Evolutionary conservation across 1,139 yeast genomes (phyloP).

Genomic region (Sugiyamaella neomexicana): DNA sequence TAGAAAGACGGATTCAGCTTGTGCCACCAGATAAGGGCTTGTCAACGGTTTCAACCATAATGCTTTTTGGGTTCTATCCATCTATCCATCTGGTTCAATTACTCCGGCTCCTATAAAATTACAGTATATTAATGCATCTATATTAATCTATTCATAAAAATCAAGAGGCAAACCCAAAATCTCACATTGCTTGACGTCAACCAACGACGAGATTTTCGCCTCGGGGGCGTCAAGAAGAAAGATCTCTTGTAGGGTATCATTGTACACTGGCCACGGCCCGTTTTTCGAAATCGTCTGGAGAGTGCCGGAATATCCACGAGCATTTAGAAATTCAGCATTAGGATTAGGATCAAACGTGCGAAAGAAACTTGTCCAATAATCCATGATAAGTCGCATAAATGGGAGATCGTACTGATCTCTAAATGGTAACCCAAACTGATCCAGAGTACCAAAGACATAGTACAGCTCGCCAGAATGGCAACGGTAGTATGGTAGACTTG

Average conservation of each 20-base stretch:
- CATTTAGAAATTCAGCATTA: not conserved
- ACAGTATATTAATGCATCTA: too few species aligned
- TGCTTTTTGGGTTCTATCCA: too few species aligned
- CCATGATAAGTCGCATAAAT: slow-evolving; percentile 7
- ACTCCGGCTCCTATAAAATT: too few species aligned
- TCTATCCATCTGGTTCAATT: too few species aligned
- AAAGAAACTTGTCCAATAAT: slow-evolving; percentile 11
- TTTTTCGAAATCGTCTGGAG: not conserved
- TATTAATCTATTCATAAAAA: slow-evolving; percentile 1
- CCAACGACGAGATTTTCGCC: slow-evolving; percentile 1
- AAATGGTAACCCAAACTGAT: slow-evolving; percentile 7
- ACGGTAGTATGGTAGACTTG: slow-evolving; percentile 7
- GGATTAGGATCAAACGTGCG: slow-evolving; percentile 9
- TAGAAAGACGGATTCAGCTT: too few species aligned
- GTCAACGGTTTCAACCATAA: too few species aligned
- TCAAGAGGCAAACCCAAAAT: slow-evolving; percentile 1
- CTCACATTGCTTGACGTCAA: slow-evolving; percentile 5
- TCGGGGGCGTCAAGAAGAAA: slow-evolving; percentile 6
- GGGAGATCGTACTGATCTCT: slow-evolving; percentile 12
- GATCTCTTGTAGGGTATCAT: not conserved
- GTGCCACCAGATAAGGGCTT: too few species aligned
- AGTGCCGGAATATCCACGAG: slow-evolving; percentile 10
- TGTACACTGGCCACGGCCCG: slow-evolving; percentile 5
- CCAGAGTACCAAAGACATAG: slow-evolving; percentile 10
- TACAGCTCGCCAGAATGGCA: slow-evolving; percentile 10